Conservation (phyloP, 257 asterid genomes). For the Linaria vulgaris region DNA sequence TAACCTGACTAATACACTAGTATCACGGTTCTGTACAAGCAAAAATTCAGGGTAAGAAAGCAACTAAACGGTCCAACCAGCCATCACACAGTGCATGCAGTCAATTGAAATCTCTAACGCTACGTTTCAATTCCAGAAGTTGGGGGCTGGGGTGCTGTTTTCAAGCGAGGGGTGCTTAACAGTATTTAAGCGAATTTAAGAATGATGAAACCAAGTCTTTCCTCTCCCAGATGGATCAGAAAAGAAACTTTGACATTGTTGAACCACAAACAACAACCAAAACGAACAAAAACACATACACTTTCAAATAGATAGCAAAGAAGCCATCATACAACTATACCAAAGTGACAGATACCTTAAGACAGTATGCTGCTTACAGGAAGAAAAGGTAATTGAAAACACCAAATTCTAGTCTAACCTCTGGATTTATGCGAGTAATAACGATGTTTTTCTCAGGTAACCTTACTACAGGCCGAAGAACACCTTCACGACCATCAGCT, state of each 20-base stretch:
- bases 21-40: constrained; percentile 77
- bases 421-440: constrained; percentile 95
- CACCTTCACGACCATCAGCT: constrained; percentile 61
- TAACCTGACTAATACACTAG: constrained; percentile 91
- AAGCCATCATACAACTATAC: too few species aligned
- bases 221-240: too few species aligned
- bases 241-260: too few species aligned
- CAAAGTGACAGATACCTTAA: too few species aligned
- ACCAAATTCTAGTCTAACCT: constrained; percentile 56
- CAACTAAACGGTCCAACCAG: constrained; percentile 19
- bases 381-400: constrained; percentile 9
- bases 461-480: constrained; percentile 84
- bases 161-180: too few species aligned
- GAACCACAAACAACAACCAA: too few species aligned
- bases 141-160: not conserved
- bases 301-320: too few species aligned
- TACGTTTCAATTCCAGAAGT: not conserved
- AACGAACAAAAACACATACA: too few species aligned
- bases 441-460: constrained; percentile 80
- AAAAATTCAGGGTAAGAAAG: constrained; percentile 28
- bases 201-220: too few species aligned
- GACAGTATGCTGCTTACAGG: too few species aligned
- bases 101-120: constrained; percentile 9
- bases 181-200: too few species aligned
- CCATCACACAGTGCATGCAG: constrained; percentile 13